Percentiles rank a stretch among this genome's conserved stretches.
Conservation (phyloP, 1,284 basidiomycete species). For the Rhizoctonia solani region DNA sequence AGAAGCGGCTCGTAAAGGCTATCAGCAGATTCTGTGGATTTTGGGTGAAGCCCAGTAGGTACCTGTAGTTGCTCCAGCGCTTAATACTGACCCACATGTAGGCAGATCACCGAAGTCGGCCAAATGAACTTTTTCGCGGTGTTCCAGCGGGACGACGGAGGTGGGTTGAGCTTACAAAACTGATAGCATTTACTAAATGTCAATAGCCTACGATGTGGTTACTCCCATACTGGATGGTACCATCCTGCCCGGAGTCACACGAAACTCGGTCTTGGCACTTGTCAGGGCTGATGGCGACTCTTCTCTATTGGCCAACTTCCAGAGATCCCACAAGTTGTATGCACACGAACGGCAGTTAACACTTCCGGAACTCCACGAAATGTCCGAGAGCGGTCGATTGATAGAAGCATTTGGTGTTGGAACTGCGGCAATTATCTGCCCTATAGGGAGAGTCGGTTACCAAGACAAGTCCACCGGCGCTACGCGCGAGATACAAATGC, state of each 20-base stretch:
- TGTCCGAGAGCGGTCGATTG: constrained; percentile 56
- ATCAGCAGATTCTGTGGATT: constrained; percentile 68
- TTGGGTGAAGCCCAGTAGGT: constrained; percentile 38
- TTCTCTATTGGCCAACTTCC: constrained; percentile 17
- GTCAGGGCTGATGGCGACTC: neutral
- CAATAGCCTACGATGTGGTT: constrained; percentile 63
- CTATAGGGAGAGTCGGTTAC: constrained; percentile 87
- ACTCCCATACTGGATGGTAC: constrained; percentile 79
- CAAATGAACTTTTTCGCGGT: constrained; percentile 75
- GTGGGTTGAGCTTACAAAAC: constrained; percentile 44
- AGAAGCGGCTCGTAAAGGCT: constrained; percentile 66
- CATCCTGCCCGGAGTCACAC: constrained; percentile 75
- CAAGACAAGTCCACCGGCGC: constrained; percentile 56
- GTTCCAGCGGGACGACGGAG: constrained; percentile 55
- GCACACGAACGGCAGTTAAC: constrained; percentile 64
- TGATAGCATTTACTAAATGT: neutral
- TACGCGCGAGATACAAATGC: constrained; percentile 70
- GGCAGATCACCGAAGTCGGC: constrained; percentile 57
- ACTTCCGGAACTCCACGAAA: constrained; percentile 62
- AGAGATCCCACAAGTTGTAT: constrained; percentile 52
- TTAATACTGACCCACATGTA: constrained; percentile 13
- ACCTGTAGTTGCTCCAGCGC: too few relatives aligned
- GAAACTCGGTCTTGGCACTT: constrained; percentile 70
- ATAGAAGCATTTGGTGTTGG: constrained; percentile 63
- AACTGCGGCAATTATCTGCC: constrained; percentile 86